Evolutionary conservation across 805 yeast genomes (phyloP).

Genomic region (Yamadazyma olivae): DNA sequence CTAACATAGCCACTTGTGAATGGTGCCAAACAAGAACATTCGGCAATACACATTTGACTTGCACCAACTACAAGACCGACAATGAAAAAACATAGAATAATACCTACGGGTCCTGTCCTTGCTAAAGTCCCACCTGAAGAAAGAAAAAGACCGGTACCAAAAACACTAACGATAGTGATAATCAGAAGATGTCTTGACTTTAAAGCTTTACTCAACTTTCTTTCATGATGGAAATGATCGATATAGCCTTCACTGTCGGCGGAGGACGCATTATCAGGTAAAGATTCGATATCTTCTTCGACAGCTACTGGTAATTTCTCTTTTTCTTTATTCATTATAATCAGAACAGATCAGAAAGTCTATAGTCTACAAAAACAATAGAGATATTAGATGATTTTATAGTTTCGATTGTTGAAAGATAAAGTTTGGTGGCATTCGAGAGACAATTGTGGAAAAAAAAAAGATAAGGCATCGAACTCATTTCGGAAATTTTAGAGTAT

Average conservation of each 20-base stretch:
- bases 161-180: conserved; percentile 22
- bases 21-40: conserved; percentile 36
- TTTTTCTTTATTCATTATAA: neutral
- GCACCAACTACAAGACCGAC: conserved; percentile 42
- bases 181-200: conserved; percentile 18
- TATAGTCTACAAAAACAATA: neutral
- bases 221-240: conserved; percentile 15
- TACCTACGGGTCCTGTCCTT: conserved; percentile 41
- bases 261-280: neutral
- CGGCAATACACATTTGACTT: conserved; percentile 39
- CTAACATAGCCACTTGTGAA: conserved; percentile 32
- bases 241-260: conserved; percentile 1
- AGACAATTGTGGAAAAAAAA: too few relatives aligned
- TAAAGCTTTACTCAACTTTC: conserved; percentile 14
- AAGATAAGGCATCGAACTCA: too few relatives aligned
- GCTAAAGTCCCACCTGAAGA: conserved; percentile 51
- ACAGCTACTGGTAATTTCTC: neutral
- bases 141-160: conserved; percentile 54
- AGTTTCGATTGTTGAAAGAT: too few relatives aligned
- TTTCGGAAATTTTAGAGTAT: too few relatives aligned
- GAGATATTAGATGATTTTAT: too few relatives aligned
- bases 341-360: neutral
- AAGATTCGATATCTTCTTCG: conserved; percentile 5
- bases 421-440: too few relatives aligned
- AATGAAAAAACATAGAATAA: conserved; percentile 47